Base-by-base conservation (phyloP, 345 rosid species). In the Physaria fendleri region DNA sequence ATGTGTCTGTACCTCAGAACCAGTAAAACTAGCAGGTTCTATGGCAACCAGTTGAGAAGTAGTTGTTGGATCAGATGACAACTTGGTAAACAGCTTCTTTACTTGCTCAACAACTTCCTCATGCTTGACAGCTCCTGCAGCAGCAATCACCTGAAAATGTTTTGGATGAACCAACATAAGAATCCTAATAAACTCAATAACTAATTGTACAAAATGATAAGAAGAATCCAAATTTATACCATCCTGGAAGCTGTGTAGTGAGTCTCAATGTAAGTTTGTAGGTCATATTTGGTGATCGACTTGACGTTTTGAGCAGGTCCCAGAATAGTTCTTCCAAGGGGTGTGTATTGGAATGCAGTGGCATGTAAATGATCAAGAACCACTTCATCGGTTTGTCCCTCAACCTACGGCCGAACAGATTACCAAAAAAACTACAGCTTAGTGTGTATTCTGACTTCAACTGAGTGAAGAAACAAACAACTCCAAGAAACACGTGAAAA, bases 201-300 rank as follows among this genome's bases (percentile, higher is more conserved):
- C 3, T 17, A 8, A 51, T 17, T 38, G 38, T 5, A 37, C 6
- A 13, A 43, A 50, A 24, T n/a, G 43, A 51, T 10, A 58, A 43
- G 17, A 3, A 5, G 11, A 1, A 55, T 45, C 1, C 2, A 21
- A 58, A 51, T 28, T 8, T 17, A 49, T 85, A 94, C 96, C 96
- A 87, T 90, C 76, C 99, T 80, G 27, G 99, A 95, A 71, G 99
- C 97, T 11, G 99, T 82, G 74, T 90, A 94, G 71, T 94, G 99
- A 22, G 97, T 87, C 55, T 81, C 78, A 40, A 94, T 90, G 65
- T 94, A 94, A 68, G 74, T 76, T 72, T 83, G 87, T 20, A 94
- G 88, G 72, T 94, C 77, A 39, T 71, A 82, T 62, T 78, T 83
- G 48, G 95, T 79, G 59, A 94, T 94, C 2, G 95, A 73, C 80